Evolutionary conservation across 2,329 filamentous ascomycete genomes (phyloP).

Genomic region (Clarireedia hainanense): DNA sequence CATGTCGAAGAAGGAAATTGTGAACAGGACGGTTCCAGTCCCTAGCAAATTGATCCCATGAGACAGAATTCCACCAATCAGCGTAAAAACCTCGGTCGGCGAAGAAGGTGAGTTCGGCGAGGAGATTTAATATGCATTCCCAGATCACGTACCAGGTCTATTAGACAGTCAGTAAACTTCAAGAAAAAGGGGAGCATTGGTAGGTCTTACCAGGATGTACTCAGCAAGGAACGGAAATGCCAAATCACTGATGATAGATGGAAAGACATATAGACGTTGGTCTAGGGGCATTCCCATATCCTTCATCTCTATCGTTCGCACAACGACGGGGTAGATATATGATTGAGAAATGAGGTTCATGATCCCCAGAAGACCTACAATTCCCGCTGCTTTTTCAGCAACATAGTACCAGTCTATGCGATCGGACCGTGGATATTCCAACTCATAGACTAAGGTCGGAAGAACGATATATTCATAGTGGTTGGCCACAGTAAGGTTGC

Average conservation of each 20-base stretch:
- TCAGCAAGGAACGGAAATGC: conserved; percentile 75
- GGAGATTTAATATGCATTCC: conserved; percentile 65
- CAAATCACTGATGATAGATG: conserved; percentile 67
- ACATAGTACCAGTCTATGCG: conserved; percentile 68
- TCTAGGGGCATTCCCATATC: conserved; percentile 53
- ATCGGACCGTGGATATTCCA: conserved; percentile 67
- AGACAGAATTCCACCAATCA: conserved; percentile 56
- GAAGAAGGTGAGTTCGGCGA: conserved; percentile 70
- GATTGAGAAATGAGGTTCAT: conserved; percentile 74
- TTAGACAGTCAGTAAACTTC: conserved; percentile 18
- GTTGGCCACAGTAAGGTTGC: conserved; percentile 57
- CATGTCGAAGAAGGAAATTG: conserved; percentile 66
- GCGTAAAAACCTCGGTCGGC: conserved; percentile 68
- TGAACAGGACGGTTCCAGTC: conserved; percentile 81
- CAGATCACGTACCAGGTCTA: conserved; percentile 74
- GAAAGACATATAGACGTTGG: conserved; percentile 58
- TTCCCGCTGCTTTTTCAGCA: conserved; percentile 61
- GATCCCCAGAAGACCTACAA: conserved; percentile 64
- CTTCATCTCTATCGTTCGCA: conserved; percentile 59
- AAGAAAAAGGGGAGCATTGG: background rate
- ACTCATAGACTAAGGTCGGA: conserved; percentile 72
- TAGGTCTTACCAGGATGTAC: conserved; percentile 43
- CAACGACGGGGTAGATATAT: conserved; percentile 69
- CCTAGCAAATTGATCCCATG: conserved; percentile 70
- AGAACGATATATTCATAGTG: conserved; percentile 67